phyloP scores from a whole-genome alignment of 1,284 basidiomycete species.

The Cryptococcus deneoformans region DNA sequence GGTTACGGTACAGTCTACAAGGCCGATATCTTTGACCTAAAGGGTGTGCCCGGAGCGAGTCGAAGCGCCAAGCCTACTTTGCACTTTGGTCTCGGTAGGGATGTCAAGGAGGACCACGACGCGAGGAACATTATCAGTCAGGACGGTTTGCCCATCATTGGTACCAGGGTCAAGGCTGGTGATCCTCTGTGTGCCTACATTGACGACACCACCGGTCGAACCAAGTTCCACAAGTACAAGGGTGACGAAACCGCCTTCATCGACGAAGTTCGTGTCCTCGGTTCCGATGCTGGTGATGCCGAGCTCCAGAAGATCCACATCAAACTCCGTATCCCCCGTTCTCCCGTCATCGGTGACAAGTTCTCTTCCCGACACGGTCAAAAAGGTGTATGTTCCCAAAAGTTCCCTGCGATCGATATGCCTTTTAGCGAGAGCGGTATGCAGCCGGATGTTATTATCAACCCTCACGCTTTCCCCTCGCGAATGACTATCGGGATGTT shows the following conservation, averaged over 20 bases:
- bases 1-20: slow-evolving; percentile 98
- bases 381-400: slow-evolving; percentile 99
- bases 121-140: slow-evolving; percentile 67
- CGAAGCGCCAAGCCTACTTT: slow-evolving; percentile 60
- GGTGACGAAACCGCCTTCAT: slow-evolving; percentile 91
- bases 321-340: slow-evolving; percentile 88
- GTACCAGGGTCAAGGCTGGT: slow-evolving; percentile 67
- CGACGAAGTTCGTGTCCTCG: slow-evolving; percentile 88
- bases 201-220: slow-evolving; percentile 80
- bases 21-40: slow-evolving; percentile 86
- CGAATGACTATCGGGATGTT: slow-evolving; percentile 99
- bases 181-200: slow-evolving; percentile 79
- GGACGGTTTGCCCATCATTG: slow-evolving; percentile 84
- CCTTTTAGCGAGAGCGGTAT: slow-evolving; percentile 98
- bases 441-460: slow-evolving; percentile 99
- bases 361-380: slow-evolving; percentile 99
- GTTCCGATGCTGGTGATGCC: slow-evolving; percentile 79
- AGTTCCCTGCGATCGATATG: slow-evolving; percentile 98
- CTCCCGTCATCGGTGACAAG: slow-evolving; percentile 98
- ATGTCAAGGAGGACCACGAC: slow-evolving; percentile 61
- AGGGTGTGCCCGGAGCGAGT: slow-evolving; percentile 67
- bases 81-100: slow-evolving; percentile 82
- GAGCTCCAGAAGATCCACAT: slow-evolving; percentile 93
- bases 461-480: slow-evolving; percentile 98
- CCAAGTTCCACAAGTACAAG: slow-evolving; percentile 92